phyloP scores from a whole-genome alignment of 805 yeast genomes.

The Pichia insulana region DNA sequence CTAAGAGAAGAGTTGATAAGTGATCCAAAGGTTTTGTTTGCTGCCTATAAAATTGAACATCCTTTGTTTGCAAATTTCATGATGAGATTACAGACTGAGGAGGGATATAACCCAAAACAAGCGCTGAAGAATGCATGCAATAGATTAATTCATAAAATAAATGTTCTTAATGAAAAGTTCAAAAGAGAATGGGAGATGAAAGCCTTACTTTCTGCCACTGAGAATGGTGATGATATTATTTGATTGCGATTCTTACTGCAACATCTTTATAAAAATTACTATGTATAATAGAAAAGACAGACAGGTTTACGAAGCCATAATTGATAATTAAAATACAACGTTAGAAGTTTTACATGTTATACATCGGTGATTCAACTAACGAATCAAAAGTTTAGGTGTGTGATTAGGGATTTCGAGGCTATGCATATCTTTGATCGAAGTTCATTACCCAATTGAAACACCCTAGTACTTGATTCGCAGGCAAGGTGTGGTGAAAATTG shows the following conservation, averaged over 20 bases:
- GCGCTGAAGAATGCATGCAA: conserved; percentile 89
- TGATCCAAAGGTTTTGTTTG: conserved; percentile 86
- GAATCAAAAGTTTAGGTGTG: no score
- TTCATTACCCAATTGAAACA: no score
- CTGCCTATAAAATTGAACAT: conserved; percentile 96
- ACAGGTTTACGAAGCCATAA: no score
- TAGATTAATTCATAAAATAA: conserved; percentile 70
- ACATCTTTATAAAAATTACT: neutral
- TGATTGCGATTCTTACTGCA: neutral
- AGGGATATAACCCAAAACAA: conserved; percentile 83
- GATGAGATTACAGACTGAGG: conserved; percentile 92
- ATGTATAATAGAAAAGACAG: neutral
- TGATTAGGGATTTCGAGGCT: no score
- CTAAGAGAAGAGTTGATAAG: conserved; percentile 77
- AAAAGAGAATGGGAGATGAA: conserved; percentile 90
- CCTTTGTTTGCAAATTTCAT: conserved; percentile 94
- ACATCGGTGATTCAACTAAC: no score
- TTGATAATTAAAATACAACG: no score
- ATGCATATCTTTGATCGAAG: no score
- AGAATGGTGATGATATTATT: conserved; percentile 30
- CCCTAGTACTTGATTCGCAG: no score
- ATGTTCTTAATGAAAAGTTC: conserved; percentile 66
- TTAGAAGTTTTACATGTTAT: no score
- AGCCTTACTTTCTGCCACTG: conserved; percentile 52
- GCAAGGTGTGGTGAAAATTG: no score